Evolutionary conservation across 192 early-diverging fungal species (phyloP).

Genomic region (Haplosporangium gracile): DNA sequence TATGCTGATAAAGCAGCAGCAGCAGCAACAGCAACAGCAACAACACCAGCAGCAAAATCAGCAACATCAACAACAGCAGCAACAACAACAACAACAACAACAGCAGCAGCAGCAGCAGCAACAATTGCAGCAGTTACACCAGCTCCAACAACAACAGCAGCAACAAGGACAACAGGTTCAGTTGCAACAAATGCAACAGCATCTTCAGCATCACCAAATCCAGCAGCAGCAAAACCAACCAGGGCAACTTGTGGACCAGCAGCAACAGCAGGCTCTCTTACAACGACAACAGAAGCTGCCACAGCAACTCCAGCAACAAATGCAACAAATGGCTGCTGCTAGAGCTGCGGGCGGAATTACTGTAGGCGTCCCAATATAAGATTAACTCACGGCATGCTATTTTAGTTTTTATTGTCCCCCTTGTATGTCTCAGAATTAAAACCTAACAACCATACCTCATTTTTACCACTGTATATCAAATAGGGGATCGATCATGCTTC

Average conservation of each 20-base stretch:
- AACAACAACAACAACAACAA: conserved; percentile 28
- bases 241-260: not conserved
- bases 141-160: conserved; percentile 22
- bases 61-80: conserved; percentile 13
- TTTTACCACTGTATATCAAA: not conserved
- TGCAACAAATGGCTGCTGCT: conserved; percentile 21
- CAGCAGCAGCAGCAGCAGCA: conserved; percentile 31
- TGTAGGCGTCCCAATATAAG: not conserved
- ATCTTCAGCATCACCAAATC: conserved; percentile 19
- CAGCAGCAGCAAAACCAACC: conserved; percentile 9
- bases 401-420: not conserved
- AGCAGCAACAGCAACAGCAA: conserved; percentile 26
- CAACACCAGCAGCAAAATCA: conserved; percentile 23
- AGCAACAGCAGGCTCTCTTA: conserved; percentile 17
- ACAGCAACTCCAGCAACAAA: conserved; percentile 17
- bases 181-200: conserved; percentile 14
- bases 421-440: not conserved
- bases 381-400: not conserved
- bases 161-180: conserved; percentile 11
- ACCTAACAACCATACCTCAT: not conserved
- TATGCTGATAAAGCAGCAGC: conserved; percentile 19
- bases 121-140: conserved; percentile 19
- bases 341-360: conserved; percentile 16
- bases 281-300: conserved; percentile 15
- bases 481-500: conserved; percentile 21